Percentiles rank a stretch among this genome's conserved stretches.
These are phyloP conservation scores for Fusarium incarnatum DNA, from an alignment of 2,329 filamentous ascomycete genomes.

Conservation along the genomic window DNA sequence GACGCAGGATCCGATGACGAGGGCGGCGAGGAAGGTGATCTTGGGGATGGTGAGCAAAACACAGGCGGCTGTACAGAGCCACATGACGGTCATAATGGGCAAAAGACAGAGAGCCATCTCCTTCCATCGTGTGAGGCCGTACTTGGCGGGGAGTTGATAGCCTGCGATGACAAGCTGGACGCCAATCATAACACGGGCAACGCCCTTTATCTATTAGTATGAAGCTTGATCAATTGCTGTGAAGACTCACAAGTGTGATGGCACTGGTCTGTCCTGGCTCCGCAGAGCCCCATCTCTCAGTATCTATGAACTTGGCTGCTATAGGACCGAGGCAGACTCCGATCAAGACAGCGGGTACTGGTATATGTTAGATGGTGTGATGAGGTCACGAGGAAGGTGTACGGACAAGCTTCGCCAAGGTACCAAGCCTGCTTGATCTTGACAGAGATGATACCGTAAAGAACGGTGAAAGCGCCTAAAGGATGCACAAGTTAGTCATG, in stretches of 20 bases:
- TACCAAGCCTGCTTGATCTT: slow-evolving; percentile 66
- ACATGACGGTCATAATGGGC: slow-evolving; percentile 72
- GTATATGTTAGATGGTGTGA: not conserved
- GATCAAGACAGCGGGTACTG: slow-evolving; percentile 66
- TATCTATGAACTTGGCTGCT: slow-evolving; percentile 64
- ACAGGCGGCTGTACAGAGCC: slow-evolving; percentile 68
- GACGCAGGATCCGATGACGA: slow-evolving; percentile 71
- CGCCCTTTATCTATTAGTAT: slow-evolving; percentile 44
- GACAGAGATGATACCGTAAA: slow-evolving; percentile 63
- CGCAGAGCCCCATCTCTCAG: slow-evolving; percentile 45
- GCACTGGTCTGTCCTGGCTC: slow-evolving; percentile 48
- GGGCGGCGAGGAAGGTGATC: slow-evolving; percentile 63
- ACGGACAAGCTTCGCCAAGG: slow-evolving; percentile 64
- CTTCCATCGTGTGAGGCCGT: slow-evolving; percentile 60
- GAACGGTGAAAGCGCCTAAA: slow-evolving; percentile 59
- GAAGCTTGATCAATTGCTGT: rapidly evolving
- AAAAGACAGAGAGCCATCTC: slow-evolving; percentile 67
- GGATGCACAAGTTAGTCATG: slow-evolving; percentile 47
- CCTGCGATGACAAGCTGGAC: slow-evolving; percentile 72
- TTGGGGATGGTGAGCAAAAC: slow-evolving; percentile 66
- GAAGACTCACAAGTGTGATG: slow-evolving; percentile 54
- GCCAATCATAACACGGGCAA: slow-evolving; percentile 70
- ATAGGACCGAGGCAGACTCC: slow-evolving; percentile 67
- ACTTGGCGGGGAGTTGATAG: slow-evolving; percentile 69
- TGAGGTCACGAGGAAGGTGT: slow-evolving; percentile 44